A percentile compares a stretch with the other conserved stretches of the same genome.
Evolutionary conservation across 2,329 filamentous ascomycete species (phyloP).

Genomic region (Diplodia intermedia): DNA sequence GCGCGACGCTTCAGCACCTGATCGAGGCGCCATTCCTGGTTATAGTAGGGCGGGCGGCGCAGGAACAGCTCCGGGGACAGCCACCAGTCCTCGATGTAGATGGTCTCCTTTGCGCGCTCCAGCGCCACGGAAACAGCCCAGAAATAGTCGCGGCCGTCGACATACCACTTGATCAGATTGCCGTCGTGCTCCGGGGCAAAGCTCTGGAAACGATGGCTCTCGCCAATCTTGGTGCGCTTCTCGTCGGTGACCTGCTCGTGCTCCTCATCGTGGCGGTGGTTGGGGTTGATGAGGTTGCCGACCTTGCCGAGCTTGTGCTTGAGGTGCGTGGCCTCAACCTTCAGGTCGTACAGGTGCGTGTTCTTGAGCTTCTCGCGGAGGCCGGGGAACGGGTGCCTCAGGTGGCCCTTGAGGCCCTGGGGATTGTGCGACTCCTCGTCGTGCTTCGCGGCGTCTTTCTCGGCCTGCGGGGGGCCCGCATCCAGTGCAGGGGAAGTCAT

Average conservation of each 20-base stretch:
- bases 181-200: conserved; percentile 87
- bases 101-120: conserved; percentile 88
- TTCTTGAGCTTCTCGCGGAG: conserved; percentile 56
- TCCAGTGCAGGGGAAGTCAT: conserved; percentile 26
- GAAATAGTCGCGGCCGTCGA: conserved; percentile 94
- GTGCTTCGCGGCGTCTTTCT: conserved; percentile 15
- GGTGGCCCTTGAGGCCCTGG: conserved; percentile 28
- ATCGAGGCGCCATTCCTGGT: conserved; percentile 88
- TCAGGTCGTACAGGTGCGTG: conserved; percentile 56
- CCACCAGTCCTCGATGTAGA: conserved; percentile 99
- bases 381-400: conserved; percentile 49
- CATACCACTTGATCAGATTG: conserved; percentile 95
- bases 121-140: conserved; percentile 89
- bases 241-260: conserved; percentile 85
- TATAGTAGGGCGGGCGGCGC: conserved; percentile 79
- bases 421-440: conserved; percentile 31
- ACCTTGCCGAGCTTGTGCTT: conserved; percentile 71
- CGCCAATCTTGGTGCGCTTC: conserved; percentile 74
- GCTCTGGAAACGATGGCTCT: conserved; percentile 83
- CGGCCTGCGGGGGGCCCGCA: background rate
- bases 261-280: conserved; percentile 92
- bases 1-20: conserved; percentile 85
- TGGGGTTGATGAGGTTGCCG: conserved; percentile 75
- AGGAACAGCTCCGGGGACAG: conserved; percentile 87
- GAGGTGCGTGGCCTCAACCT: conserved; percentile 63